Percentiles rank a stretch among this genome's conserved stretches.
These are phyloP conservation scores for Podospora fimiseda DNA, from an alignment of 495 filamentous ascomycete species.

Conservation along the genomic window DNA sequence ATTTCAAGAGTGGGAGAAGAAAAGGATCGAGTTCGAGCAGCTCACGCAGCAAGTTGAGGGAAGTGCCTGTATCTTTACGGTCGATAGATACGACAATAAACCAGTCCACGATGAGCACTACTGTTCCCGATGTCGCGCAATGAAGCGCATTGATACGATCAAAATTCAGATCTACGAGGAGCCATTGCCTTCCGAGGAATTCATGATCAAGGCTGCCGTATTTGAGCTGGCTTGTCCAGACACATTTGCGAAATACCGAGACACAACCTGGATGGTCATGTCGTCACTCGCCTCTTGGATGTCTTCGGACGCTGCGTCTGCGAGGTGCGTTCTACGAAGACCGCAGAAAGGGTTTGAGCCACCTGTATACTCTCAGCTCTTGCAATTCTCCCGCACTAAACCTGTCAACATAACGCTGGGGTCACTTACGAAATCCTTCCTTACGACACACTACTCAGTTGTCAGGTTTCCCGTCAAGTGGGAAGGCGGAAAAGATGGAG, in stretches of 20 bases:
- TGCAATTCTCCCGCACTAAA: not conserved
- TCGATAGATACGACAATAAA: slow-evolving; percentile 15
- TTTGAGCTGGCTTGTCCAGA: slow-evolving; percentile 41
- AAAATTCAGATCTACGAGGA: slow-evolving; percentile 39
- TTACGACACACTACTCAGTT: slow-evolving; percentile 30
- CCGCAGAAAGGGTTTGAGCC: too few relatives aligned
- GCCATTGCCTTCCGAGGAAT: slow-evolving; percentile 33
- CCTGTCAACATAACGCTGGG: slow-evolving; percentile 24
- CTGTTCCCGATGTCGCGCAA: slow-evolving; percentile 33
- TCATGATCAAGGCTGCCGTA: slow-evolving; percentile 25
- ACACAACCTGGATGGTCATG: slow-evolving; percentile 40
- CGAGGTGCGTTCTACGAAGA: slow-evolving; percentile 17
- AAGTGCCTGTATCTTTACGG: slow-evolving; percentile 19
- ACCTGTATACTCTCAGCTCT: slow-evolving; percentile 17
- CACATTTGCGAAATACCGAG: slow-evolving; percentile 36
- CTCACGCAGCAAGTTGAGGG: slow-evolving; percentile 30
- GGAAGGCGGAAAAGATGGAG: slow-evolving; percentile 16
- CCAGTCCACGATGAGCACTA: slow-evolving; percentile 19
- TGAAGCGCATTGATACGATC: slow-evolving; percentile 25
- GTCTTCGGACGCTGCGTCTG: not conserved
- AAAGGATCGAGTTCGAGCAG: slow-evolving; percentile 33
- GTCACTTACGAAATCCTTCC: slow-evolving; percentile 29
- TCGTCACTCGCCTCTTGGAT: slow-evolving; percentile 16
- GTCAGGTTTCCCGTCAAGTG: slow-evolving; percentile 20
- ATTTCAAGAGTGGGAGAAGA: slow-evolving; percentile 31